These are phyloP conservation scores for Litsea cubeba DNA, from an alignment of 164 flowering plant species.

Conservation along the genomic window DNA sequence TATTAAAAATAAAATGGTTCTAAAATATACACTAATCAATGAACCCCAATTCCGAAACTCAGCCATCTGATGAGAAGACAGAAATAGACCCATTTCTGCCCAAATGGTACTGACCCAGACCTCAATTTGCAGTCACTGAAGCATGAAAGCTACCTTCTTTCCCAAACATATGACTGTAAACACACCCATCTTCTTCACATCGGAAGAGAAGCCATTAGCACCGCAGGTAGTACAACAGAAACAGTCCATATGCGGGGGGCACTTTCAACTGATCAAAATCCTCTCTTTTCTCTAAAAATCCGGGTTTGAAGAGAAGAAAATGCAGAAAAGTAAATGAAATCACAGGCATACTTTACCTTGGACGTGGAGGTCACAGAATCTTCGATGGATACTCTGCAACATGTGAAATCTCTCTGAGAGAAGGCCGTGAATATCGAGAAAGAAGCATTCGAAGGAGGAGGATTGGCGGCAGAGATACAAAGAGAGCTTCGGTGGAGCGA, in stretches of 20 bases:
- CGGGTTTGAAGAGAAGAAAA: background rate
- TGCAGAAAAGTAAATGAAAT: background rate
- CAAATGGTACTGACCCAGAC: too few species aligned
- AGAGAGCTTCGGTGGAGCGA: background rate
- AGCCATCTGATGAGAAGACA: too few species aligned
- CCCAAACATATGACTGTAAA: too few species aligned
- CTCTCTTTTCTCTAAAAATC: background rate
- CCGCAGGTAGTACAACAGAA: background rate
- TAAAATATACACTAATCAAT: too few species aligned
- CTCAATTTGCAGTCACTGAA: too few species aligned
- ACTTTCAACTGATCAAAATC: background rate
- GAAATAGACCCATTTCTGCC: too few species aligned
- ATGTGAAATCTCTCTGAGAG: background rate
- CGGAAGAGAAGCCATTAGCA: too few species aligned
- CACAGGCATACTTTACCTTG: conserved; percentile 1
- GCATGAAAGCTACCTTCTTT: too few species aligned
- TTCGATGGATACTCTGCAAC: conserved; percentile 6
- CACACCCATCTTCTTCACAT: too few species aligned
- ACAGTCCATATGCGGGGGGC: background rate
- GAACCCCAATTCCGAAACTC: too few species aligned
- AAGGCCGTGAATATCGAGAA: background rate
- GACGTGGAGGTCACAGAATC: background rate
- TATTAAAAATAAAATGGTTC: too few species aligned
- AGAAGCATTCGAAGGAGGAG: conserved; percentile 1
- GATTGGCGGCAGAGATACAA: background rate